Percentiles rank a stretch among this genome's conserved stretches.
Conservation (phyloP, 257 asterid species). For the Petrea volubilis region DNA sequence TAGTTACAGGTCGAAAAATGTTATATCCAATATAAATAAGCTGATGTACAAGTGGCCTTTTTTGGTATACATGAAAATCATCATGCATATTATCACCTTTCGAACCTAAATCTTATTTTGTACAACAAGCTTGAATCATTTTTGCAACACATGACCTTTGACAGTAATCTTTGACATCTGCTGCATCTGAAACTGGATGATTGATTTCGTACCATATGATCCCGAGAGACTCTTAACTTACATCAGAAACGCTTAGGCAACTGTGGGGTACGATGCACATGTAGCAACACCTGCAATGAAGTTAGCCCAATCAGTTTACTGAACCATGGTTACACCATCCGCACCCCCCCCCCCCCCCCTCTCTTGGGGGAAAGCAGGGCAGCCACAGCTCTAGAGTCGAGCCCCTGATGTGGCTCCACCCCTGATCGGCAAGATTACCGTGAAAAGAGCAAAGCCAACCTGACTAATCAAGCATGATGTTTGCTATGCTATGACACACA, state of each 20-base stretch:
- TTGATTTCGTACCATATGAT: neutral
- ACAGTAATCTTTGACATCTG: constrained; percentile 5
- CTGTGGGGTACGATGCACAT: constrained; percentile 74
- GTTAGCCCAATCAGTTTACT: neutral
- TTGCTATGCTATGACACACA: too few relatives aligned
- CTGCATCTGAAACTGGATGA: constrained; percentile 23
- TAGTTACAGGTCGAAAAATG: neutral
- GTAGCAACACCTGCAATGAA: constrained; percentile 64
- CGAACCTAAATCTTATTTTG: constrained; percentile 23
- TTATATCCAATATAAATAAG: neutral
- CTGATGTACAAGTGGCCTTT: constrained; percentile 8
- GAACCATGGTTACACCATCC: neutral
- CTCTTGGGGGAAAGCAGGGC: too few relatives aligned
- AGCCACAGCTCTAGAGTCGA: too few relatives aligned
- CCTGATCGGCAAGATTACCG: neutral
- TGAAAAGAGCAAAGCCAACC: too few relatives aligned
- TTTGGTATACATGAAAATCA: constrained; percentile 3
- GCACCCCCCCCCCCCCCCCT: too few relatives aligned
- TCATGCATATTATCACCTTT: neutral
- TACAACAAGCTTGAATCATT: constrained; percentile 26
- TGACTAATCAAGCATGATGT: too few relatives aligned
- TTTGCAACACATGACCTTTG: constrained; percentile 5
- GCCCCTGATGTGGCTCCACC: too few relatives aligned
- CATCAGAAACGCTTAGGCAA: constrained; percentile 36
- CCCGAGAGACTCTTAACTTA: neutral